Evolutionary conservation across 257 asterid genomes (phyloP).

Genomic region (Solanum appendiculatum): DNA sequence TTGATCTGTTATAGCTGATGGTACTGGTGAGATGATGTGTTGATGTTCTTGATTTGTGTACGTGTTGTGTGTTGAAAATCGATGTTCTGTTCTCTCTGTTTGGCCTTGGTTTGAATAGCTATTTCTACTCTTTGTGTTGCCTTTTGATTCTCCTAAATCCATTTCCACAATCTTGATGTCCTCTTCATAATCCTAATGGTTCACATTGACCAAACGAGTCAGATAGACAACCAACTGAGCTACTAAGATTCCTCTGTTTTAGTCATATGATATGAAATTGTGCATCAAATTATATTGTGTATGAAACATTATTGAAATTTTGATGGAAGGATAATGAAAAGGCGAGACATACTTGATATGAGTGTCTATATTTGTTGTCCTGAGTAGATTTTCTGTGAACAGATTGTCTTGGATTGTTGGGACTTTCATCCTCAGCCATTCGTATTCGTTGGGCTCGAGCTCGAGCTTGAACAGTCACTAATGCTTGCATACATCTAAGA

Average conservation of each 20-base stretch:
- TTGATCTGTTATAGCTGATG: constrained; percentile 47
- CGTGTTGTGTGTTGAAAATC: constrained; percentile 19
- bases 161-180: constrained; percentile 90
- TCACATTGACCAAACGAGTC: background rate
- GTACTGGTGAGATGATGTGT: constrained; percentile 48
- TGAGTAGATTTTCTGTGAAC: constrained; percentile 64
- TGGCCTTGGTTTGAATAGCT: constrained; percentile 60
- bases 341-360: constrained; percentile 42
- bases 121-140: constrained; percentile 40
- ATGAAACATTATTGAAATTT: background rate
- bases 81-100: constrained; percentile 26
- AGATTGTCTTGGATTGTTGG: constrained; percentile 29
- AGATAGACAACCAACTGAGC: too few species aligned
- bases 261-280: background rate
- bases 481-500: constrained; percentile 86
- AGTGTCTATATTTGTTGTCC: constrained; percentile 25
- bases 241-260: background rate
- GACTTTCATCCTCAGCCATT: constrained; percentile 44
- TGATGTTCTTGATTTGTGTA: constrained; percentile 33
- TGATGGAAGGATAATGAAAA: background rate
- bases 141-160: constrained; percentile 66
- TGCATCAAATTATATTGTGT: background rate
- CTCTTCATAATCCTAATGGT: constrained; percentile 59
- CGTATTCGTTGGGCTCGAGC: constrained; percentile 68
- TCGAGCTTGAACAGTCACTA: constrained; percentile 67